phyloP scores from a whole-genome alignment of 805 yeast genomes.

The Starmerella kuoi region DNA sequence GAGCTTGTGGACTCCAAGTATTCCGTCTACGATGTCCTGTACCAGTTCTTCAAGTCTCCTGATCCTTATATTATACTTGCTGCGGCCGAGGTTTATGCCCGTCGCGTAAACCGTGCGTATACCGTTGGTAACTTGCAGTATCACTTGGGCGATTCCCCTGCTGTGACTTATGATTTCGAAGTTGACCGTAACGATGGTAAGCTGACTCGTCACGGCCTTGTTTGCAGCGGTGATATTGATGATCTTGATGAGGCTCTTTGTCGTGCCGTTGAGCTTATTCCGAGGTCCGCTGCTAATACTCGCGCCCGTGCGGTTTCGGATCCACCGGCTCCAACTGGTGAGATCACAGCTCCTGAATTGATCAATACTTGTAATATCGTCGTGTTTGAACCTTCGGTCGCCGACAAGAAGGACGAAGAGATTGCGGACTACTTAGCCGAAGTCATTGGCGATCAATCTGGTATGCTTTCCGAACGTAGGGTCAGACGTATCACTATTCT shows the following conservation, averaged over 20 bases:
- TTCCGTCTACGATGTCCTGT: slow-evolving; percentile 88
- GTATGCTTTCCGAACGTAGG: slow-evolving; percentile 55
- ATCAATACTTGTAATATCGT: slow-evolving; percentile 76
- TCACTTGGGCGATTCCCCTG: slow-evolving; percentile 38
- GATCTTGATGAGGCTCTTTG: slow-evolving; percentile 75
- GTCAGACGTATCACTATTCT: slow-evolving; percentile 91
- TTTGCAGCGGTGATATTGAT: slow-evolving; percentile 47
- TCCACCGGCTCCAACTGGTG: slow-evolving; percentile 23
- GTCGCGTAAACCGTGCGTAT: slow-evolving; percentile 96
- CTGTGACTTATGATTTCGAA: slow-evolving; percentile 62
- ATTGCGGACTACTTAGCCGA: slow-evolving; percentile 51
- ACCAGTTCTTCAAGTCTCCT: slow-evolving; percentile 72
- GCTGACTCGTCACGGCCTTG: slow-evolving; percentile 41
- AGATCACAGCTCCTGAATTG: slow-evolving; percentile 27
- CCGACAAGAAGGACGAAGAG: slow-evolving; percentile 55
- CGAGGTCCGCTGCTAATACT: slow-evolving; percentile 32
- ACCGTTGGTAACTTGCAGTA: slow-evolving; percentile 67
- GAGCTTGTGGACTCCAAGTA: slow-evolving; percentile 95
- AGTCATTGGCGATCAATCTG: slow-evolving; percentile 53
- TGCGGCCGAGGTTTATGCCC: slow-evolving; percentile 90
- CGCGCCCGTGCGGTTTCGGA: slow-evolving; percentile 33
- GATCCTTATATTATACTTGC: slow-evolving; percentile 90
- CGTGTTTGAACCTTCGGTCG: slow-evolving; percentile 31
- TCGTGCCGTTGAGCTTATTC: slow-evolving; percentile 62
- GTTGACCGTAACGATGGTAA: slow-evolving; percentile 17